These are phyloP conservation scores for Pichia paraexigua DNA, from an alignment of 805 yeast species.

Conservation along the genomic window DNA sequence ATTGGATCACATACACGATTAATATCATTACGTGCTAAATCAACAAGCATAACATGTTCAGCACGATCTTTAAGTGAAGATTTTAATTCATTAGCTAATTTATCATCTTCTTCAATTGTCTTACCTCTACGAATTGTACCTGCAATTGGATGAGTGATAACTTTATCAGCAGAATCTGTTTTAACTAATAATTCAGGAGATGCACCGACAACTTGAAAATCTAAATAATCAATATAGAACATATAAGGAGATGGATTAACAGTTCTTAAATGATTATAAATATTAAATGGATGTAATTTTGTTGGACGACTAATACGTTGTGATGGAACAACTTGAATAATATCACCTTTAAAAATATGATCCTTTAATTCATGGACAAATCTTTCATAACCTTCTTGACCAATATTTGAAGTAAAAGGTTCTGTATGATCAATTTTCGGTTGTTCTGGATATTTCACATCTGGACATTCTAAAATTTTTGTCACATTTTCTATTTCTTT, in stretches of 20 bases:
- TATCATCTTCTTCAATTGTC: constrained; percentile 87
- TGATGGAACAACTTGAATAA: constrained; percentile 97
- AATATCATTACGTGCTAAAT: constrained; percentile 92
- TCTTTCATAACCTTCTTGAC: constrained; percentile 84
- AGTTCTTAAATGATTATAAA: constrained; percentile 87
- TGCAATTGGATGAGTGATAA: constrained; percentile 95
- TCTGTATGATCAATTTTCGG: constrained; percentile 60
- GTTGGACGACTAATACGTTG: constrained; percentile 96
- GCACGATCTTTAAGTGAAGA: constrained; percentile 87
- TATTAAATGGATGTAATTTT: constrained; percentile 90
- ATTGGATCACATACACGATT: constrained; percentile 89
- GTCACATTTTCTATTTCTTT: constrained; percentile 52
- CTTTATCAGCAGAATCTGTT: constrained; percentile 60
- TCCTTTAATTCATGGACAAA: constrained; percentile 70
- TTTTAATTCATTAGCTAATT: constrained; percentile 64
- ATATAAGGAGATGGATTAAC: constrained; percentile 97
- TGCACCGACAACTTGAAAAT: constrained; percentile 94
- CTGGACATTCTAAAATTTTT: constrained; percentile 35
- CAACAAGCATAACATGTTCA: constrained; percentile 98
- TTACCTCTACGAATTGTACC: constrained; percentile 91
- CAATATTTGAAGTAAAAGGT: constrained; percentile 78
- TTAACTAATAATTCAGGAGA: constrained; percentile 92
- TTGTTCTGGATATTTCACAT: constrained; percentile 62
- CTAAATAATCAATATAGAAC: constrained; percentile 86
- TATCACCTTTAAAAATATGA: constrained; percentile 86